These are phyloP conservation scores for Lobosporangium transversale DNA, from an alignment of 192 early-diverging fungal species.

Conservation along the genomic window DNA sequence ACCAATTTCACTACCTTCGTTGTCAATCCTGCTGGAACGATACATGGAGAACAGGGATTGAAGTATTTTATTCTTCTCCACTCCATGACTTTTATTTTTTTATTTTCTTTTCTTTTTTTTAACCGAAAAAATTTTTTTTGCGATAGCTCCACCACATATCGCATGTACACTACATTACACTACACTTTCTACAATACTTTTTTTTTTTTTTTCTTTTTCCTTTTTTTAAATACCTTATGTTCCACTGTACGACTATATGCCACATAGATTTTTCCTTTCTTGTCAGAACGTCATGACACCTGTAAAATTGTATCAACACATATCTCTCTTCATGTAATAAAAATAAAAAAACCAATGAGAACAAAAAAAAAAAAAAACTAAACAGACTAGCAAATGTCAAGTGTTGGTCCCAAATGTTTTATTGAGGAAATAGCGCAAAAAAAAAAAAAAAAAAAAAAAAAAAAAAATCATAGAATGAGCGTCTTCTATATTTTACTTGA, in stretches of 20 bases:
- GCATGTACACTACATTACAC: no score
- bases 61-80: constrained; percentile 2
- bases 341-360: no score
- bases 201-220: not conserved
- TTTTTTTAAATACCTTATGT: not conserved
- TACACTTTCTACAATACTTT: not conserved
- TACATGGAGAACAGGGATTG: constrained; percentile 24
- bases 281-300: no score
- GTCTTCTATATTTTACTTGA: constrained; percentile 80
- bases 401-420: not conserved
- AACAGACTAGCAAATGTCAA: not conserved
- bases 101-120: not conserved
- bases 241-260: not conserved
- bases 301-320: no score
- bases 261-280: not conserved
- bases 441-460: constrained; percentile 2
- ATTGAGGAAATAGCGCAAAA: not conserved
- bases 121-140: no score
- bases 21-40: constrained; percentile 30
- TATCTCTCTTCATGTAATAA: not conserved
- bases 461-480: no score
- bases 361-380: no score
- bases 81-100: constrained; percentile 4
- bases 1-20: constrained; percentile 46
- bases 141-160: not conserved